Percentiles rank a stretch among this genome's conserved stretches.
Evolutionary conservation across 345 rosid species (phyloP).

Genomic region (Physaria fendleri): DNA sequence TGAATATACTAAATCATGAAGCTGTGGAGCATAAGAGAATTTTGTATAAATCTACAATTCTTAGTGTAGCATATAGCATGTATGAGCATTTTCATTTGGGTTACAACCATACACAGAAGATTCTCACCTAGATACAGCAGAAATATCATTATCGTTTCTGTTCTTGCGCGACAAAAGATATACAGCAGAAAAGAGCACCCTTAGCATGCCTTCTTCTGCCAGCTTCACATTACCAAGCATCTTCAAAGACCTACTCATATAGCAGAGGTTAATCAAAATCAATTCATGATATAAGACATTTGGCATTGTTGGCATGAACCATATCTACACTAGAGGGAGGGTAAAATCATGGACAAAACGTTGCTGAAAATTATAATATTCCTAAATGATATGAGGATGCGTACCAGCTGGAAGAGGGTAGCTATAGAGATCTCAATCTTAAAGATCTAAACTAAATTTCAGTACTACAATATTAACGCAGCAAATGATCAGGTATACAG

Average conservation of each 20-base stretch:
- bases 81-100: neutral
- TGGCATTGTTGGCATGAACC: neutral
- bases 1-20: slow-evolving; percentile 2
- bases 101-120: slow-evolving; percentile 10
- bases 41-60: slow-evolving; percentile 7
- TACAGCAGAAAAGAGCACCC: slow-evolving; percentile 66
- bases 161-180: slow-evolving; percentile 61
- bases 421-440: slow-evolving; percentile 7
- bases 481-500: slow-evolving; percentile 1
- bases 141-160: slow-evolving; percentile 63
- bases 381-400: neutral
- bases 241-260: slow-evolving; percentile 67
- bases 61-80: neutral
- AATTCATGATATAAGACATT: slow-evolving; percentile 1
- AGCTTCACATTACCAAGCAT: slow-evolving; percentile 67
- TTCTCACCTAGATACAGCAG: slow-evolving; percentile 82
- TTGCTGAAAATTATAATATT: slow-evolving; percentile 7
- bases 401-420: neutral
- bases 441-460: slow-evolving; percentile 8
- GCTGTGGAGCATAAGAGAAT: slow-evolving; percentile 7
- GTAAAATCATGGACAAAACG: neutral
- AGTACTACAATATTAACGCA: slow-evolving; percentile 10
- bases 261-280: slow-evolving; percentile 15
- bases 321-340: slow-evolving; percentile 10
- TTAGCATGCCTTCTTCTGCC: slow-evolving; percentile 91